phyloP scores from a whole-genome alignment of 495 filamentous ascomycete species.

The Hamigera avellanea region DNA sequence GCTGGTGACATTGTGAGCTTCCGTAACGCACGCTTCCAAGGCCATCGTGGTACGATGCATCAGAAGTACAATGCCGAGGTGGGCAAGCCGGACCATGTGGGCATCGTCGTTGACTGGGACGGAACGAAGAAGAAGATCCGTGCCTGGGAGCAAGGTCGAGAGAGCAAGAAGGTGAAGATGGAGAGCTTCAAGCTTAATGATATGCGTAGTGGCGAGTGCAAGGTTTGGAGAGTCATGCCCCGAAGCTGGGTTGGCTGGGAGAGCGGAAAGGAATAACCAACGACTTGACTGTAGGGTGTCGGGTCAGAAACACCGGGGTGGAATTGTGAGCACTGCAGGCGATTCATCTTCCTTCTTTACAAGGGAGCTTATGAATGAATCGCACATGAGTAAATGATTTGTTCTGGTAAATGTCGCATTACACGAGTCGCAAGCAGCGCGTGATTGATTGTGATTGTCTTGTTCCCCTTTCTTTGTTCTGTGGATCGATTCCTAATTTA shows the following conservation, averaged over 20 bases:
- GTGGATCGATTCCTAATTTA: constrained; percentile 18
- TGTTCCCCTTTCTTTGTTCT: constrained; percentile 3
- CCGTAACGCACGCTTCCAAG: constrained; percentile 90
- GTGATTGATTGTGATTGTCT: constrained; percentile 4
- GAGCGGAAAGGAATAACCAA: constrained; percentile 16
- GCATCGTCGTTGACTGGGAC: constrained; percentile 96
- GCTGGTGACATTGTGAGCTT: constrained; percentile 89
- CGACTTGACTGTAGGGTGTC: too few relatives aligned
- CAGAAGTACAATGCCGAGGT: constrained; percentile 85
- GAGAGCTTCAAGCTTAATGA: constrained; percentile 93
- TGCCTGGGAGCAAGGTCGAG: constrained; percentile 89
- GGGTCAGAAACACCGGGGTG: too few relatives aligned
- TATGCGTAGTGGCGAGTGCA: constrained; percentile 85
- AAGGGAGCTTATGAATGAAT: constrained; percentile 1
- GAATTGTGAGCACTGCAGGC: too few relatives aligned
- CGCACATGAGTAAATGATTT: constrained; percentile 13
- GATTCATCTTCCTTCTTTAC: too few relatives aligned
- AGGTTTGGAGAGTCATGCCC: constrained; percentile 94
- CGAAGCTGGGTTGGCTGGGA: constrained; percentile 89
- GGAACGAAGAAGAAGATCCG: constrained; percentile 96
- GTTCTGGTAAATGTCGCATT: constrained; percentile 14
- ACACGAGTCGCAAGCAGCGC: constrained; percentile 7
- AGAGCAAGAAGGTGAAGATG: constrained; percentile 86
- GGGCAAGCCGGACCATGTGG: constrained; percentile 88
- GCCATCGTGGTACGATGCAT: constrained; percentile 89